Base-by-base conservation (phyloP, 2,329 filamentous ascomycete genomes). In the Penicillium sp. region DNA sequence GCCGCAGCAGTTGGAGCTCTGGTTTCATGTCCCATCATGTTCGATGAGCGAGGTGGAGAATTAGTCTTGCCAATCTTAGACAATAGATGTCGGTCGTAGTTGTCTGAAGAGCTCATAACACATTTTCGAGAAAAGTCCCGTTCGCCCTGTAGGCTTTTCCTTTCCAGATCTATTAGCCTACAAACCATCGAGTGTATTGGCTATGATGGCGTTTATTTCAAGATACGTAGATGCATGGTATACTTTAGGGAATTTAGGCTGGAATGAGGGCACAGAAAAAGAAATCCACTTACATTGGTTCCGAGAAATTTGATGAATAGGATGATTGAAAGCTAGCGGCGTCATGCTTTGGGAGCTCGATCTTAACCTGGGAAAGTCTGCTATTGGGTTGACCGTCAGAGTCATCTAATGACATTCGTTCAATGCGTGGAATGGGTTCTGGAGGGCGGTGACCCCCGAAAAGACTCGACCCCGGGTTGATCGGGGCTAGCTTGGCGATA, bases 51-150 rank as follows among this genome's bases (percentile, higher is more conserved):
- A 18, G 81, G 79, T 24, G 80, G 79, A 7, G 82, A 83, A 56
- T 80, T 80, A 5, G 81, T 79, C 47, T 83, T 83, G 30, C 83
- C 83, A 58, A 86, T 85, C 62, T 83, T 84, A 49, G 82, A 83
- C 24, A 86, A 70, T 12, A 86, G 71, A 60, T 83, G 81, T 66
- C 85, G 81, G 64, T 86, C 83, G 68, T 86, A 86, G 30, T 79
- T 81, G 64, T 85, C 81, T 23, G 82, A 84, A 2, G 82, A 84
- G 56, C 77, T 78, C 61, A 83, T 78, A 42, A 84, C 77, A 47
- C 81, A 79, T 60, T 79, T 75, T 61, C 81, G 77, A 47, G 83
- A 83, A 48, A 85, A 77, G 60, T 84, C 80, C 51, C 76, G 77
- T 68, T 85, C 83, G 64, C 83, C 83, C 61, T 83, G 82, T 55